Conservation (phyloP, 768 basidiomycete genomes). For the Termitomyces sp. region DNA sequence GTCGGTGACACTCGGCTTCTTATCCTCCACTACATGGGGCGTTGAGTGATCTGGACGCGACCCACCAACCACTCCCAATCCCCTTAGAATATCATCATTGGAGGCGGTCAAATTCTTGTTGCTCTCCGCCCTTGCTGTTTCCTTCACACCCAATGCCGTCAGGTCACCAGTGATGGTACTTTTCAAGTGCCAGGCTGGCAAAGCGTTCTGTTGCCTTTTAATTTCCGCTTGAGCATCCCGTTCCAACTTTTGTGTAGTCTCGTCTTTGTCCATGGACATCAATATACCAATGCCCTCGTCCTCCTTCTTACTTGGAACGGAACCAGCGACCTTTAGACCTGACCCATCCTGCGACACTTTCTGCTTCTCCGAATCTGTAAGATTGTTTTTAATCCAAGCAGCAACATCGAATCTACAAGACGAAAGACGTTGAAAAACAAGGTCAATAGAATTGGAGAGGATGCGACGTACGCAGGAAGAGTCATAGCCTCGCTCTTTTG, state of each 20-base stretch:
- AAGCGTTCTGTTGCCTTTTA: slow-evolving; percentile 84
- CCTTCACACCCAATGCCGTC: slow-evolving; percentile 80
- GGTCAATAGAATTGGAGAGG: neutral
- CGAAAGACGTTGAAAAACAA: neutral
- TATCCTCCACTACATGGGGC: slow-evolving; percentile 18
- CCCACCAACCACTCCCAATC: slow-evolving; percentile 58
- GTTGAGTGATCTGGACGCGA: slow-evolving; percentile 23
- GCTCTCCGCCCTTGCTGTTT: slow-evolving; percentile 51
- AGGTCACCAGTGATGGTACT: slow-evolving; percentile 93
- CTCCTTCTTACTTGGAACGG: slow-evolving; percentile 51
- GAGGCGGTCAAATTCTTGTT: slow-evolving; percentile 28
- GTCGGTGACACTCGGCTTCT: slow-evolving; percentile 34
- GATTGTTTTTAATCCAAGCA: slow-evolving; percentile 75
- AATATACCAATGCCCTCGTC: slow-evolving; percentile 84
- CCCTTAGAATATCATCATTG: slow-evolving; percentile 71
- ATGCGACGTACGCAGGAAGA: slow-evolving; percentile 64
- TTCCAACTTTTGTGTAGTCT: slow-evolving; percentile 65
- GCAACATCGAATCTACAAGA: slow-evolving; percentile 70
- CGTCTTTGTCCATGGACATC: slow-evolving; percentile 86
- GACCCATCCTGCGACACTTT: slow-evolving; percentile 45
- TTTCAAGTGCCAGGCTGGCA: slow-evolving; percentile 94
- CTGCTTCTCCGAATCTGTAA: slow-evolving; percentile 57
- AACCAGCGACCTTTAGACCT: slow-evolving; percentile 71
- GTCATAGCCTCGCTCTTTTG: slow-evolving; percentile 87
- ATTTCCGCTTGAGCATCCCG: slow-evolving; percentile 78